Base-by-base conservation (phyloP, 495 filamentous ascomycete species). In the Halenospora varia region DNA sequence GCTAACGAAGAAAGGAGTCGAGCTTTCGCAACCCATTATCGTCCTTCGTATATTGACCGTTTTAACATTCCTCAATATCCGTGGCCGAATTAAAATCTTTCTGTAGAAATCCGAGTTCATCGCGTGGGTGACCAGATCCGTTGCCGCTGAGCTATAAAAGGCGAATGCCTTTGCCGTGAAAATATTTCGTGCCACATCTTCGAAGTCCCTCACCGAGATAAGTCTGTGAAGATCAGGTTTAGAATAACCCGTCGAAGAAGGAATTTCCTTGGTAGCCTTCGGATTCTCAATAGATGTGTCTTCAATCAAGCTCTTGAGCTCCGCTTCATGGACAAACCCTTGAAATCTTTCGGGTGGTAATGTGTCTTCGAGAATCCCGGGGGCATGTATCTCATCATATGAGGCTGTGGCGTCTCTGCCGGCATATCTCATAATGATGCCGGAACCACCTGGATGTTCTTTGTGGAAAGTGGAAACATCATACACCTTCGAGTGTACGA, bases 141-240 rank as follows among this genome's bases (percentile, higher is more conserved):
- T 91, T 11, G 90, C 88, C 13, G 88, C 89, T 23, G 86, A 88
- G 29, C 85, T 85, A 62, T 87, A 84, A 71, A 90, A 95, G 0
- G 89, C 90, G 81, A 85, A 88, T 6, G 89, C 79, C 66, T 93
- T 93, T 24, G 77, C 72, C 35, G 75, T 78, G 22, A 87, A 75
- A n/a, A 77, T 84, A 17, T 73, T 74, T 8, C 77, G 74, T 2
- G 89, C 88, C 2, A 85, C 83, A 9, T 66, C 40, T 62, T 84
- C 79, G 69, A 94, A 92, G 66, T 94, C 90, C 56, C 88, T 75
- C 39, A 79, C 71, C 42, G 81, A 87, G 63, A 94, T 85, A 48
- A 92, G 65, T 17, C 80, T 81, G 24, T 81, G 69, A 10, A 95
- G 71, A 0, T 84, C 82, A 1, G 88, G 86, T 55, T 85, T 89